These are phyloP conservation scores for Talaromyces sp. DNA, from an alignment of 2,329 filamentous ascomycete species.

Conservation along the genomic window DNA sequence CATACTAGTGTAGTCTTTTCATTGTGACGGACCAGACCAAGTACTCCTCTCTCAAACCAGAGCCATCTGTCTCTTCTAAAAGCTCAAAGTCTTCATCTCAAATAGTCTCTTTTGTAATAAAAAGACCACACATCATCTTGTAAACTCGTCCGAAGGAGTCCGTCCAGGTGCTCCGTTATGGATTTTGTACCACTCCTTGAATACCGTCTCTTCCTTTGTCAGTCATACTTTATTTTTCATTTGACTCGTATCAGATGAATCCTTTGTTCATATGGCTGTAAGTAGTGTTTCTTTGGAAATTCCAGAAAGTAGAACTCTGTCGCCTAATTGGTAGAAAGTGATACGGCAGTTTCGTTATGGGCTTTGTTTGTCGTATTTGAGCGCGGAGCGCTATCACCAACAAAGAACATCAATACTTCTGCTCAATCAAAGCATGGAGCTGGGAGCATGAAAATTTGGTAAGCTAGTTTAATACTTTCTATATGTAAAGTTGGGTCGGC, in stretches of 20 bases:
- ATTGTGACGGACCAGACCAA: neutral
- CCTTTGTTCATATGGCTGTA: neutral
- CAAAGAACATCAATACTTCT: neutral
- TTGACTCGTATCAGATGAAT: neutral
- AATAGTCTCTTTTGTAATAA: neutral
- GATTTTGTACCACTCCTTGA: neutral
- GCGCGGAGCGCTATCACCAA: neutral
- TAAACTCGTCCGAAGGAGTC: neutral
- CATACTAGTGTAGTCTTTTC: neutral
- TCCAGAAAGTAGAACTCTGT: neutral
- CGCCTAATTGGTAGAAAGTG: neutral
- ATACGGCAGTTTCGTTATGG: neutral
- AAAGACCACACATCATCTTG: neutral
- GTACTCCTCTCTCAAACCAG: neutral
- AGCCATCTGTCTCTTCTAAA: neutral
- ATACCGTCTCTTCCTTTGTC: neutral
- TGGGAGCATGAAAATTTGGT: neutral
- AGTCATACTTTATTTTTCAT: neutral
- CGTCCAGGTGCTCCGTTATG: neutral
- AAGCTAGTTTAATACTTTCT: neutral
- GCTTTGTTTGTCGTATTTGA: neutral
- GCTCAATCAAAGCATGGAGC: neutral
- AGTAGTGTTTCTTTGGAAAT: neutral
- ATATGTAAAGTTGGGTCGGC: neutral
- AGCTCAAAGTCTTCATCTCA: neutral